phyloP scores from a whole-genome alignment of 306 rosid species.

The Prosopis cineraria region DNA sequence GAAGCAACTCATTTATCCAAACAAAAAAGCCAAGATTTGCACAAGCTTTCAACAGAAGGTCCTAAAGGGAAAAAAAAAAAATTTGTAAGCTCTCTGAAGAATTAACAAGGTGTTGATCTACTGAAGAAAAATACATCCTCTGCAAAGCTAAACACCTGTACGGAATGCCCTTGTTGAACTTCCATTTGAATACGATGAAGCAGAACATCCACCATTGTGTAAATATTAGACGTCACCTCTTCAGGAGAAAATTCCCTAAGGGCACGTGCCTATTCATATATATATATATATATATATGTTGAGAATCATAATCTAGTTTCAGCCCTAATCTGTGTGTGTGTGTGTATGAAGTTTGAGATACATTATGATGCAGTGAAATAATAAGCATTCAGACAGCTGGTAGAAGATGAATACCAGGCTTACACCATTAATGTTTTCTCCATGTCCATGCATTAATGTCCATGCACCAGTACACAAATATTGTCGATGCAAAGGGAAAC shows the following conservation, averaged over 20 bases:
- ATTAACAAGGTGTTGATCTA: slow-evolving; percentile 11
- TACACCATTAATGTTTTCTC: slow-evolving; percentile 77
- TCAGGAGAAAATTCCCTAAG: slow-evolving; percentile 92
- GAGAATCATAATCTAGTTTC: no score
- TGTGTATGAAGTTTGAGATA: slow-evolving; percentile 12
- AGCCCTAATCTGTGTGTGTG: no score
- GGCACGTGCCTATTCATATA: slow-evolving; percentile 73
- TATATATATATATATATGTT: no score
- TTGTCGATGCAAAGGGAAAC: slow-evolving; percentile 78
- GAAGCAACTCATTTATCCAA: slow-evolving; percentile 94
- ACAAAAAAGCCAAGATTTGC: slow-evolving; percentile 83
- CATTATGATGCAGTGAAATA: slow-evolving; percentile 14
- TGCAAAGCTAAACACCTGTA: slow-evolving; percentile 58
- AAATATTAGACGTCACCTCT: slow-evolving; percentile 89
- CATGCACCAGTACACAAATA: slow-evolving; percentile 98
- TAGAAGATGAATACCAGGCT: slow-evolving; percentile 67
- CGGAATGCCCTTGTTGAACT: slow-evolving; percentile 82
- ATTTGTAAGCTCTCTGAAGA: slow-evolving; percentile 10
- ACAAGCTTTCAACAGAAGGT: slow-evolving; percentile 79
- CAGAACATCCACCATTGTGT: slow-evolving; percentile 95
- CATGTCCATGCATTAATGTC: slow-evolving; percentile 93
- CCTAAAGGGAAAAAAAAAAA: slow-evolving; percentile 52
- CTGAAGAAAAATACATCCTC: slow-evolving; percentile 18
- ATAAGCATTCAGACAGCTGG: slow-evolving; percentile 19
- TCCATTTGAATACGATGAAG: slow-evolving; percentile 94